Conservation (phyloP, 176 grass and related monocot genomes). For the Oryza longistaminata region DNA sequence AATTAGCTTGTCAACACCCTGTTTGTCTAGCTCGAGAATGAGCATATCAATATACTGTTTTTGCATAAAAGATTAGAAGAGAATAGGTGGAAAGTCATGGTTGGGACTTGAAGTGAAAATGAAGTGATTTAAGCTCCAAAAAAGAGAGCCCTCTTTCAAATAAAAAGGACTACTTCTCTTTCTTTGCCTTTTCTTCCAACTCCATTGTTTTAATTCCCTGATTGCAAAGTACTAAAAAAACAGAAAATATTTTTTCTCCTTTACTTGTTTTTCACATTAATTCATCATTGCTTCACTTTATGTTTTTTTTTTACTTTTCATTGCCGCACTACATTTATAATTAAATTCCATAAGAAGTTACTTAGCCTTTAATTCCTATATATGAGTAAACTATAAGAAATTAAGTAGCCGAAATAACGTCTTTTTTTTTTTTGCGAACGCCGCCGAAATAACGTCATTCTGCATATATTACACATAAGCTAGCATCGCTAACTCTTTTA, state of each 20-base stretch:
- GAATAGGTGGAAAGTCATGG: not conserved
- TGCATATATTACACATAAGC: not conserved
- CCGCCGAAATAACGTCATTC: not conserved
- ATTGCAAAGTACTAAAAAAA: not conserved
- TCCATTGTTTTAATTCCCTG: not conserved
- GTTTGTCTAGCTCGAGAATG: constrained; percentile 14
- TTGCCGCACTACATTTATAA: not conserved
- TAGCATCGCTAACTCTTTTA: no score
- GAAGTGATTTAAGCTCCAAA: not conserved
- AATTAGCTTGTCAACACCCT: constrained; percentile 21
- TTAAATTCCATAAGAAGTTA: not conserved
- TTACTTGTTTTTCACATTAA: not conserved
- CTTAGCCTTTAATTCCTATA: not conserved
- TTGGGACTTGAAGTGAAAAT: constrained; percentile 32
- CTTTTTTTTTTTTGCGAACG: no score
- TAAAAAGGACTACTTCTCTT: not conserved
- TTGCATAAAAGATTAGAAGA: not conserved
- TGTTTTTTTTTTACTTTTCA: not conserved
- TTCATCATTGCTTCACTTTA: not conserved
- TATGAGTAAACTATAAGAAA: not conserved
- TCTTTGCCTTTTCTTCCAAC: not conserved
- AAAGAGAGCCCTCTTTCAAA: not conserved
- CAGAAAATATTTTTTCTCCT: not conserved
- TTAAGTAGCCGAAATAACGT: not conserved
- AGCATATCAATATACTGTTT: constrained; percentile 29